Evolutionary conservation across 2,329 filamentous ascomycete species (phyloP), one percentile per base, ranked within the genome.

Genomic region (Teratosphaeria gauchensis): DNA sequence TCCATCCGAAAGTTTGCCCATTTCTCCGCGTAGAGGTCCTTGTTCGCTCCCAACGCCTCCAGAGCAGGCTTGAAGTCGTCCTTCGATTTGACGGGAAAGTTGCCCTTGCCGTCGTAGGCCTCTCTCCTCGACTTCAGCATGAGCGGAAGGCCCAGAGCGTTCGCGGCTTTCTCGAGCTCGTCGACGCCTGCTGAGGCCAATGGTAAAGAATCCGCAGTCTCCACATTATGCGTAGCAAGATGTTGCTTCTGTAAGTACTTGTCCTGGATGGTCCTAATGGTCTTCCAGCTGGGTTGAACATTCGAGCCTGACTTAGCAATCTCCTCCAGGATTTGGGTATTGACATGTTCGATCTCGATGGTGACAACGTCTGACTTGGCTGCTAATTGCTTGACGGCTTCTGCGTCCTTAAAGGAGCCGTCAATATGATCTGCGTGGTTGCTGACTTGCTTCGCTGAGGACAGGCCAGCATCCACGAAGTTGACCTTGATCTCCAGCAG

Each of bases 291-390:
- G 1, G 92, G 91, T 69, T 96, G 74, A 24, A 85, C 77, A 62
- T 83, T 75, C 3, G 87, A 84, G 35, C 86, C 84, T 56, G 79
- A 77, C 16, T 83, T 82, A 4, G 83, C 84, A 59, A 96, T 84
- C 70, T 95, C 89, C 74, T 96, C 90, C 4, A 96, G 82, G 28
- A 94, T 87, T 56, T 90, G 80, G n/a, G 90, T 94, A 73, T 96
- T 85, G 59, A 96, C 88, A 75, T 96, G 92, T 78, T 97, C 92
- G 63, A 96, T 96, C 75, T 97, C 92, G 14, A 95, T 89, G 0
- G 91, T 96, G 61, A 96, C 78, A 16, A 95, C 84, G 71, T 95
- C 89, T 66, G 86, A 90, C 35, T 80, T 76, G 46, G 82, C 76
- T 1, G 92, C 91, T n/a, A 97, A 80, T 72, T 90, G 81, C 51